Evolutionary conservation across 441 rosid species (phyloP).

Genomic region (Eruca vesicaria): DNA sequence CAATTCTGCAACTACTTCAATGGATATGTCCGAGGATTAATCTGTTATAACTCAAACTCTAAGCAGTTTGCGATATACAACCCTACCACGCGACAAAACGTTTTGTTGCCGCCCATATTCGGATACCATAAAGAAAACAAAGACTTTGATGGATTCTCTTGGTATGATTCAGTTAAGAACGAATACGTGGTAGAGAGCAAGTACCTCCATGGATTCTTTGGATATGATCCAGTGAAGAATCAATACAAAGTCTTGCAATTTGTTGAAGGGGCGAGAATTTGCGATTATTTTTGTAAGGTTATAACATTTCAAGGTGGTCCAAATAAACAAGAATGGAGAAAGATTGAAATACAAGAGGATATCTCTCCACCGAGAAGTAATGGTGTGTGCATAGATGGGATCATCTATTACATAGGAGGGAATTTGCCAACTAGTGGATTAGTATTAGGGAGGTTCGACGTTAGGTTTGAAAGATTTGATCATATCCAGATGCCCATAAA

Average conservation of each 20-base stretch:
- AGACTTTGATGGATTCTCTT: not conserved
- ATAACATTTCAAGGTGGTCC: not conserved
- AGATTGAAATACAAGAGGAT: not conserved
- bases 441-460: not conserved
- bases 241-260: not conserved
- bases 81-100: not conserved
- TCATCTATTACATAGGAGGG: not conserved
- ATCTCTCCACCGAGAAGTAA: not conserved
- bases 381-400: not conserved
- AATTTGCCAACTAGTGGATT: not conserved
- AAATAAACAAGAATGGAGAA: not conserved
- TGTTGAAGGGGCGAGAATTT: not conserved
- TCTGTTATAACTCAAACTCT: not conserved
- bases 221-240: not conserved
- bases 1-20: not conserved
- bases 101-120: not conserved
- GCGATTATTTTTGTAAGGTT: not conserved
- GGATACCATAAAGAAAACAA: not conserved
- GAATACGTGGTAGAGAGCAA: not conserved
- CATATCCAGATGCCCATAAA: not conserved
- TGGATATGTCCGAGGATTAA: not conserved
- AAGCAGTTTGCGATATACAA: not conserved
- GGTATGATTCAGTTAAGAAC: not conserved
- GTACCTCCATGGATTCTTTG: not conserved
- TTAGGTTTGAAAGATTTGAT: not conserved